A percentile compares a stretch with the other conserved stretches of the same genome.
Evolutionary conservation across 2,329 filamentous ascomycete genomes (phyloP).

Genomic region (Sclerotinia spermophila): DNA sequence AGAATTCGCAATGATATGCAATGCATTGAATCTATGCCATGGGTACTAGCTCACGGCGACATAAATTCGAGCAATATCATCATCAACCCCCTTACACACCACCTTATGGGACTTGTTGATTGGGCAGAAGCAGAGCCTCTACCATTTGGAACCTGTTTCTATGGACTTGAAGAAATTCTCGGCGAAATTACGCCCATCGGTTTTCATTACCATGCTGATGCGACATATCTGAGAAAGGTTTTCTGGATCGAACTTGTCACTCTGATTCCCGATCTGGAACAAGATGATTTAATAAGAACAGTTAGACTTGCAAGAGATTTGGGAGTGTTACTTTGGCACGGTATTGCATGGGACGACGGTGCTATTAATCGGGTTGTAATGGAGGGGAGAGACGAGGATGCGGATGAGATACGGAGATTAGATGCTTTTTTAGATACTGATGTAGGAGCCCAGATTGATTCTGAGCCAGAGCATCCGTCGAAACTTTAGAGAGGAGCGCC

Average conservation of each 20-base stretch:
- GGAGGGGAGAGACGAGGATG: conserved; percentile 45
- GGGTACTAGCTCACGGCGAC: conserved; percentile 60
- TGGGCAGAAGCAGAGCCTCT: conserved; percentile 62
- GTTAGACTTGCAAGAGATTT: conserved; percentile 47
- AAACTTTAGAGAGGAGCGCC: neutral
- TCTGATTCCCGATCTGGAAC: conserved; percentile 35
- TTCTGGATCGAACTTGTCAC: conserved; percentile 49
- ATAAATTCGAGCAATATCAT: conserved; percentile 56
- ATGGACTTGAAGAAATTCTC: conserved; percentile 58
- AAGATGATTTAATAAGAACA: conserved; percentile 34
- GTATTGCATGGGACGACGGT: conserved; percentile 61
- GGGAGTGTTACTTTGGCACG: conserved; percentile 60
- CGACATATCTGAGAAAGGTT: conserved; percentile 41
- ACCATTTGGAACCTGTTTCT: conserved; percentile 57
- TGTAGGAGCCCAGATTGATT: neutral
- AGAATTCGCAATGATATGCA: conserved; percentile 34
- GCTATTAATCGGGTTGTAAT: conserved; percentile 55
- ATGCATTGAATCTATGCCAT: conserved; percentile 45
- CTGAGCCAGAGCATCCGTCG: too few relatives aligned
- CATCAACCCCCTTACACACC: conserved; percentile 43
- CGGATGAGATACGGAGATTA: conserved; percentile 51
- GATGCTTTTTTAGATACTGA: conserved; percentile 36
- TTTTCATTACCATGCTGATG: conserved; percentile 45
- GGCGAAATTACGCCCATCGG: conserved; percentile 42
- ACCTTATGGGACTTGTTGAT: conserved; percentile 54